Evolutionary conservation across 2,329 filamentous ascomycete species (phyloP), one percentile per base, ranked within the genome.

Genomic region (Fusarium sororula): DNA sequence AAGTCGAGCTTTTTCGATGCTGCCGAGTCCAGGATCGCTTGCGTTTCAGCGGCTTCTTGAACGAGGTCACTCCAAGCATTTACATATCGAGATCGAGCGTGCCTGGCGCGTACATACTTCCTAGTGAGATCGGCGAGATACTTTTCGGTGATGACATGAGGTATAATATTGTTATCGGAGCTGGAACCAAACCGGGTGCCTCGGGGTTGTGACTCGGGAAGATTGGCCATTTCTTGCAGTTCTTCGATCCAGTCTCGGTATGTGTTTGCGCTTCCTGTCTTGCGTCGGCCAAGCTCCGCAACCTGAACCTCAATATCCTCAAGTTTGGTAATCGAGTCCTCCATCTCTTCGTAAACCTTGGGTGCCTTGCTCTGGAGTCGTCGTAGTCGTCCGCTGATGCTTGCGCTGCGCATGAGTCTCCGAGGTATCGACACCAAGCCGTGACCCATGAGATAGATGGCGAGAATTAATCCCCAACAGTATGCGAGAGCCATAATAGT

Each of bases 241-340:
- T 99, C 96, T 75, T 98, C 96, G 74, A 99, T 97, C 96, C 96
- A 99, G 76, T 98, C 95, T 75, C 92, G 90, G 79, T 95, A 96
- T 47, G 93, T 89, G 62, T 86, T 85, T 10, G 94, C 91, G 30
- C 91, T 93, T 22, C 93, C 94, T 6, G 90, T 92, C 85, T 98
- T 98, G 75, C 95, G 90, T 74, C 92, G 90, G 74, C 92, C 90
- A 45, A 99, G 86, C 80, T 96, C 93, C 26, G 88, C 84, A 6
- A 98, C 92, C 79, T 97, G 94, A 7, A 89, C 87, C 80, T 98
- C 95, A 22, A 98, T 85, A 68, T 94, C 91, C 75, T 97, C 94
- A 24, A 98, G 84, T 66, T 91, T 91, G 53, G 93, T 88, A 66
- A 94, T 90, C 1, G 96, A 91, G 78, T 98, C 96, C 69, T 95